A percentile compares a stretch with the other conserved stretches of the same genome.
Evolutionary conservation across 805 yeast genomes (phyloP).

Genomic region (Wickerhamiella qilinensis): DNA sequence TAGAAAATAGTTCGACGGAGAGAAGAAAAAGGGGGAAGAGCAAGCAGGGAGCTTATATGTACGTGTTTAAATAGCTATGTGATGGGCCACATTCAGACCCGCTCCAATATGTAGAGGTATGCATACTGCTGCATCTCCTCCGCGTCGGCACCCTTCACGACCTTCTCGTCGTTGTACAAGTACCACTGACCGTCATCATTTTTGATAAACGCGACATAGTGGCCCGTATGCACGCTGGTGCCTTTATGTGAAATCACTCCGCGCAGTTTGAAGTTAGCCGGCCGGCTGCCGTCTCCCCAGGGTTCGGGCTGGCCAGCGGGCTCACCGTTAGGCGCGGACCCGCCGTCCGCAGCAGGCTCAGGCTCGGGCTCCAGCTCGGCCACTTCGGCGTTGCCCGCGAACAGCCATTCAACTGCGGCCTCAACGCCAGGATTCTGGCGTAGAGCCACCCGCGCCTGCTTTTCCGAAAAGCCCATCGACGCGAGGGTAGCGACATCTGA

Average conservation of each 20-base stretch:
- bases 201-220: conserved; percentile 65
- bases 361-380: conserved; percentile 51
- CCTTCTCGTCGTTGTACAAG: conserved; percentile 79
- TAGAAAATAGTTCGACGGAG: too few relatives aligned
- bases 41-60: too few relatives aligned
- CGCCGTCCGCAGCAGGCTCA: conserved; percentile 55
- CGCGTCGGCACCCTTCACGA: conserved; percentile 33
- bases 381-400: conserved; percentile 57
- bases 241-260: conserved; percentile 84
- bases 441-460: conserved; percentile 61
- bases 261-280: conserved; percentile 32
- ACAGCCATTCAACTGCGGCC: conserved; percentile 83
- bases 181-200: conserved; percentile 42
- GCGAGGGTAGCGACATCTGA: conserved; percentile 33
- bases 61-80: too few relatives aligned
- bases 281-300: conserved; percentile 13
- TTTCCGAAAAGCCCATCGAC: conserved; percentile 63
- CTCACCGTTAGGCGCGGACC: conserved; percentile 27
- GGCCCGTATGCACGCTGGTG: conserved; percentile 77
- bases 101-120: conserved; percentile 29
- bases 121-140: conserved; percentile 33
- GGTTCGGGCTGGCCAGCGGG: background rate
- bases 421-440: conserved; percentile 45
- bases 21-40: too few relatives aligned
- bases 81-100: conserved; percentile 7